A percentile compares a stretch with the other conserved stretches of the same genome.
phyloP scores from a whole-genome alignment of 495 filamentous ascomycete genomes.

The Xeromyces bisporus region DNA sequence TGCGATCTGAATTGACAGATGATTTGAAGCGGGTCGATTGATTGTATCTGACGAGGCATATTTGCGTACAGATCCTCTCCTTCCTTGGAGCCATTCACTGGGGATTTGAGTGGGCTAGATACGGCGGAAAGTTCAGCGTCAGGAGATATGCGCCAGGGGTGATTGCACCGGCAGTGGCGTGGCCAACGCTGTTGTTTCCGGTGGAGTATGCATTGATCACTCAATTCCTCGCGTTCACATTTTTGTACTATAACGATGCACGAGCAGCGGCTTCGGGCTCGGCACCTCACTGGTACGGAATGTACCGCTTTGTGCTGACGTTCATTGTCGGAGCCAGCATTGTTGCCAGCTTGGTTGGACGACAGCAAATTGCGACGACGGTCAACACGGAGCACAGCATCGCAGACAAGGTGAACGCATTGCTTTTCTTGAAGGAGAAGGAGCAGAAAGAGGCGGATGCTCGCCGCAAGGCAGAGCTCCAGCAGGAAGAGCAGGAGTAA shows the following conservation, averaged over 20 bases:
- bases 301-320: conserved; percentile 90
- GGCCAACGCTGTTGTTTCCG: conserved; percentile 83
- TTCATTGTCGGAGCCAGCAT: conserved; percentile 82
- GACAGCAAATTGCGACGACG: conserved; percentile 61
- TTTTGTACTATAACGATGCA: conserved; percentile 78
- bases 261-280: conserved; percentile 59
- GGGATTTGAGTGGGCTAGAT: conserved; percentile 67
- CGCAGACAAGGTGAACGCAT: conserved; percentile 46
- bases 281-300: conserved; percentile 82
- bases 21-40: background rate
- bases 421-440: conserved; percentile 41
- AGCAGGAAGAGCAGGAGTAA: conserved; percentile 31
- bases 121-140: conserved; percentile 56
- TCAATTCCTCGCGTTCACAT: conserved; percentile 78
- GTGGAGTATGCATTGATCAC: conserved; percentile 74
- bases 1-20: conserved; percentile 7
- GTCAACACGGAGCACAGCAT: conserved; percentile 28
- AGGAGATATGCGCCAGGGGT: conserved; percentile 71
- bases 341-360: conserved; percentile 68
- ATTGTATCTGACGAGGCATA: background rate
- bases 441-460: conserved; percentile 45
- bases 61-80: conserved; percentile 52
- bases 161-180: conserved; percentile 67
- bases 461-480: conserved; percentile 27
- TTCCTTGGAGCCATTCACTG: conserved; percentile 96